Conservation (phyloP, 345 rosid genomes). For the Acer yangbiense region DNA sequence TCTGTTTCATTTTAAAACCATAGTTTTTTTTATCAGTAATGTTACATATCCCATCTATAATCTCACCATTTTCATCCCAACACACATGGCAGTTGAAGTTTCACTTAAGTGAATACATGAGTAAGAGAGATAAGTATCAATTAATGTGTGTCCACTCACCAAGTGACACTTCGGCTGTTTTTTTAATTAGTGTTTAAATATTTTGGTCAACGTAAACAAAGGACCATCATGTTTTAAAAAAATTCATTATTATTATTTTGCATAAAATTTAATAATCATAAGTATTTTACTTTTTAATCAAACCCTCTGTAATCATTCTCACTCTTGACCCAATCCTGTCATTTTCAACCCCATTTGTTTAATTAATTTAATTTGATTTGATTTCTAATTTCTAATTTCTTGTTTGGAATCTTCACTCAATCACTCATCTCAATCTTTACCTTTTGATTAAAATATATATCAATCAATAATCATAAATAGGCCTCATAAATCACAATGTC, state of each 20-base stretch:
- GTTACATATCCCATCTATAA: too few relatives aligned
- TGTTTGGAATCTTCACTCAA: conserved; percentile 34
- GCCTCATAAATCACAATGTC: neutral
- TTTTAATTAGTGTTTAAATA: too few relatives aligned
- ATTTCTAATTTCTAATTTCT: conserved; percentile 5
- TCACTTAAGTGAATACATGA: too few relatives aligned
- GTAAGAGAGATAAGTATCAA: too few relatives aligned
- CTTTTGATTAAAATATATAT: conserved; percentile 4
- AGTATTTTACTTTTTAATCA: neutral
- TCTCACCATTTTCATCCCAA: too few relatives aligned
- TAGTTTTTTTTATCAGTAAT: too few relatives aligned
- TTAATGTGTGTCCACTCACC: too few relatives aligned
- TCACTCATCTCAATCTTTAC: neutral
- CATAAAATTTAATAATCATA: neutral
- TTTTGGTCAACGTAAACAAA: too few relatives aligned
- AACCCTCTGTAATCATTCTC: neutral
- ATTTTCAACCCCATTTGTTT: conserved; percentile 9
- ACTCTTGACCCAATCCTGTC: conserved; percentile 9
- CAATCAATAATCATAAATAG: neutral
- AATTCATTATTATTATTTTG: too few relatives aligned
- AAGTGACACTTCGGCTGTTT: too few relatives aligned
- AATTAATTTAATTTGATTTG: conserved; percentile 12
- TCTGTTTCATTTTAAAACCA: too few relatives aligned
- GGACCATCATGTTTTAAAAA: neutral
- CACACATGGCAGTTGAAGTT: too few relatives aligned